Evolutionary conservation across 192 early-diverging fungal genomes (phyloP), one percentile per base, ranked within the genome.

Genomic region (Chytriomyces sp.): DNA sequence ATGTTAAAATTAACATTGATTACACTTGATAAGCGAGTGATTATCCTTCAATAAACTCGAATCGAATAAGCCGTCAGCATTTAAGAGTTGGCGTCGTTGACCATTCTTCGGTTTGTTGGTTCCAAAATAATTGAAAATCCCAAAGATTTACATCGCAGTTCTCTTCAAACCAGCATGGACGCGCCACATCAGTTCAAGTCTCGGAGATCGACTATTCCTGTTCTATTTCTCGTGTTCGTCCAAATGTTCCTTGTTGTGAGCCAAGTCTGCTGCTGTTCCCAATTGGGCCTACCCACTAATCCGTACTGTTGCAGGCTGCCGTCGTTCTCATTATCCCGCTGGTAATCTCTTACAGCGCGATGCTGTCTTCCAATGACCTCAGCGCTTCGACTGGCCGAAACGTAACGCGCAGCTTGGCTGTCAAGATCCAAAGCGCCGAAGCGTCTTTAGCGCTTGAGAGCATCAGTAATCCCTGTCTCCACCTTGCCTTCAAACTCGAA

Each of bases 1-100:
- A 98, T 80, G 89, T 98, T 45, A 91, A 87, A 23, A 98, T 98
- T 78, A 98, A 98, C 80, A 94, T 93, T 18, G 94, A 96, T 72
- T 98, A 96, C 20, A 77, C 68, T 69, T 77, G 35, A 35, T 35
- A 35, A 35, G 35, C 35, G 35, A 35, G 35, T 35, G 2, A 35
- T 35, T 35, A 35, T 35, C 35, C 35, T 35, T 35, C 35, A 35
- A 35, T 35, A 35, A 35, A 35, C 35, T 35, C 35, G 35, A 35
- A 35, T 35, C 35, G 35, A 35, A 35, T 35, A 0, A 35, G 35
- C 35, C 35, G 35, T 35, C 35, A 35, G 35, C 35, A 35, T 35
- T 35, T 35, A 35, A 35, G 35, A 35, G 35, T 35, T 35, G 35
- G 3, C 35, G 35, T 35, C 35, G 35, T 35, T 35, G 35, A 35